phyloP scores from a whole-genome alignment of 371 early-diverging fungal genomes.

The Saksenaea oblongispora region DNA sequence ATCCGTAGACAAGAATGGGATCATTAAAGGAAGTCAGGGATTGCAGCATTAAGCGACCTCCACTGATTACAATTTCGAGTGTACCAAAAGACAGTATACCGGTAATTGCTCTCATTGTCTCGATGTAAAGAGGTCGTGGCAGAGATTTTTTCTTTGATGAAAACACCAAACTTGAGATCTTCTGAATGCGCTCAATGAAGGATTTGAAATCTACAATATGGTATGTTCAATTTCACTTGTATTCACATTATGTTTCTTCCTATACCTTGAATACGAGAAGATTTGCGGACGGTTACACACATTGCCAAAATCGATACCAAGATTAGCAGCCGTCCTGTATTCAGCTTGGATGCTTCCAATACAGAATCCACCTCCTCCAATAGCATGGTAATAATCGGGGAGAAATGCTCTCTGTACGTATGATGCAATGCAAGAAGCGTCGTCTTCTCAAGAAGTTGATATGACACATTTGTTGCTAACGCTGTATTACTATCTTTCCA shows the following conservation, averaged over 20 bases:
- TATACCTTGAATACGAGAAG: constrained; percentile 57
- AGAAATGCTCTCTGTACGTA: constrained; percentile 52
- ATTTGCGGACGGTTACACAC: constrained; percentile 60
- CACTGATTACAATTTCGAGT: constrained; percentile 59
- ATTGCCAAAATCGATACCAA: constrained; percentile 48
- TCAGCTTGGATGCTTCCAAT: constrained; percentile 19
- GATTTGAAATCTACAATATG: constrained; percentile 35
- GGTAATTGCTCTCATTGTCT: constrained; percentile 26
- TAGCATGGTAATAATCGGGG: constrained; percentile 52
- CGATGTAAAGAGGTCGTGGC: constrained; percentile 22
- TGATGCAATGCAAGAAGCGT: constrained; percentile 61
- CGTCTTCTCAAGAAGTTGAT: constrained; percentile 40
- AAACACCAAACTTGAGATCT: constrained; percentile 30
- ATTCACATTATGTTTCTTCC: neutral
- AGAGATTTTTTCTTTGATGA: constrained; percentile 3
- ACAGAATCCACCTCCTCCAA: constrained; percentile 42
- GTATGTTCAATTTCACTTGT: neutral
- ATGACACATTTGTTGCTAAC: constrained; percentile 24
- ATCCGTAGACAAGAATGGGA: constrained; percentile 57
- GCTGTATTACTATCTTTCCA: neutral
- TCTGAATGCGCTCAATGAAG: constrained; percentile 30
- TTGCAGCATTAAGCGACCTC: constrained; percentile 65
- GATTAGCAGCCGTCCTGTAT: constrained; percentile 42
- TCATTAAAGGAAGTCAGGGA: constrained; percentile 54
- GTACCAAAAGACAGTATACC: constrained; percentile 57